Percentiles rank a stretch among this genome's conserved stretches.
These are phyloP conservation scores for Volvariella volvacea DNA, from an alignment of 1,284 basidiomycete species.

Conservation along the genomic window DNA sequence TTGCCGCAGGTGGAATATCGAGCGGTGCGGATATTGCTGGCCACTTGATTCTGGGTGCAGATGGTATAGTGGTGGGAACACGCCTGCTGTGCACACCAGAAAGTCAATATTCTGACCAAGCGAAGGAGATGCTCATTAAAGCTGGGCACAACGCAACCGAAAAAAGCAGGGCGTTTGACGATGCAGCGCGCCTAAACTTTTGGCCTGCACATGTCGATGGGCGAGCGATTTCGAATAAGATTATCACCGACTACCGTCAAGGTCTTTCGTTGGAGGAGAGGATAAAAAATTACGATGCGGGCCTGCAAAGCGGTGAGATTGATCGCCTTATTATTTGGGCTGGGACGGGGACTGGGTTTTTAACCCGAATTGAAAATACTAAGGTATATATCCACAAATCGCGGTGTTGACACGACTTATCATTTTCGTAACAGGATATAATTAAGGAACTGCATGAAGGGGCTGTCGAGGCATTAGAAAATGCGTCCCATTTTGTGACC, in stretches of 20 bases:
- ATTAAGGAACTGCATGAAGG: slow-evolving; percentile 42
- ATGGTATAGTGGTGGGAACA: slow-evolving; percentile 49
- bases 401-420: slow-evolving; percentile 1
- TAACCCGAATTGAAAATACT: slow-evolving; percentile 14
- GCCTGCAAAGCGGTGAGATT: slow-evolving; percentile 15
- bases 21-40: slow-evolving; percentile 47
- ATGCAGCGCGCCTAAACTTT: slow-evolving; percentile 32
- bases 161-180: slow-evolving; percentile 45
- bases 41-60: slow-evolving; percentile 44
- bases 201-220: slow-evolving; percentile 51
- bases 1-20: slow-evolving; percentile 40
- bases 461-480: neutral
- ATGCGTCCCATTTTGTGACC: neutral
- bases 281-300: slow-evolving; percentile 15
- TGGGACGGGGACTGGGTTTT: slow-evolving; percentile 22
- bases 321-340: slow-evolving; percentile 25
- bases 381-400: neutral
- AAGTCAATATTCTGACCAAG: slow-evolving; percentile 33
- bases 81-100: slow-evolving; percentile 52
- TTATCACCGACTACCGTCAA: slow-evolving; percentile 17
- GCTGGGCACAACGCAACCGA: slow-evolving; percentile 37
- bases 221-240: slow-evolving; percentile 28
- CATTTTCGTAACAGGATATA: slow-evolving; percentile 31
- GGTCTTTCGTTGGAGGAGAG: slow-evolving; percentile 20
- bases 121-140: slow-evolving; percentile 39